Base-by-base conservation (phyloP, 2,329 filamentous ascomycete species). In the Cladosporium colombiae region DNA sequence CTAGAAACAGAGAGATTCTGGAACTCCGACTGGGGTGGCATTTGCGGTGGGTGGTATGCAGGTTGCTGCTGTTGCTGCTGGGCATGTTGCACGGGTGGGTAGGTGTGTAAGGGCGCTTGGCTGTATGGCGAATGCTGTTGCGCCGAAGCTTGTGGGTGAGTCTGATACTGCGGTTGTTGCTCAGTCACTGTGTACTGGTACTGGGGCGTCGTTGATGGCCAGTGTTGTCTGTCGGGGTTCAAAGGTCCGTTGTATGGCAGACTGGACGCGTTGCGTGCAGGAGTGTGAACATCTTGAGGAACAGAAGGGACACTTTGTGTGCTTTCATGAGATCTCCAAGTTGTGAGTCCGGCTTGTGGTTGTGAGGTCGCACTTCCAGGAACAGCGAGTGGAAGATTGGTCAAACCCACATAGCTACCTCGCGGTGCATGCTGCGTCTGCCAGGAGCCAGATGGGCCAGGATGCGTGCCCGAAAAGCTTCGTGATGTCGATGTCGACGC, bases 271-370 rank as follows among this genome's bases (percentile, higher is more conserved):
- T 55, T 68, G 62, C 56, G 71, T 59, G 62, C 67, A 62, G 55
- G 49, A 8, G 37, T 70, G 66, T 60, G 55, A 27, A 60, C 50
- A 10, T 65, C 63, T n/a, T 57, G 44, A n/a, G 55, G 29, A 16
- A 65, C 40, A n/a, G 63, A 31, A 8, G 63, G 55, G 29, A 72
- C 65, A 40, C 60, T 66, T 55, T 70, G 68, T 5, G 63, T 61
- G 31, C 66, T 70, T 21, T 75, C 73, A 50, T 74, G 73, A 16
- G 74, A 71, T 66, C 74, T 67, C 74, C 74, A 75, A 16, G 70
- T 67, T 14, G 72, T 69, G 56, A 74, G 64, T 18, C 57, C 67
- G 1, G 70, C 63, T 3, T 67, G 69, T 56, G 68, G 66, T 16
- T 69, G 60, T 8, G 70, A 65, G 7, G 69, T 44, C 29, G 61